Conservation (phyloP, 2,329 filamentous ascomycete genomes). For the Exserohilum turcica region DNA sequence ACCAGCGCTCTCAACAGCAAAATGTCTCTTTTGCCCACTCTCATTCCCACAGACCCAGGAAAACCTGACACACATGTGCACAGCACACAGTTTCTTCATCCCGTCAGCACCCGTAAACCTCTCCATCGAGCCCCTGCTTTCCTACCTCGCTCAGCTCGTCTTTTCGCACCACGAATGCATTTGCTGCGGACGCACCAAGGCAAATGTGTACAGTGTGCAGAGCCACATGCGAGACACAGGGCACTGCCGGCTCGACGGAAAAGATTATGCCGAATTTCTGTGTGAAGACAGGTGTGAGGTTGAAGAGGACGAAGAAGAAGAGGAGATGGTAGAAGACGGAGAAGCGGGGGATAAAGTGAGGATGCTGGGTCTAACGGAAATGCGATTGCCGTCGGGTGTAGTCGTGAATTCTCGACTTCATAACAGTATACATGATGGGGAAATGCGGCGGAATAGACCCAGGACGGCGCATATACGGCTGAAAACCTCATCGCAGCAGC, state of each 20-base stretch:
- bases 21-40: constrained; percentile 8
- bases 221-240: constrained; percentile 9
- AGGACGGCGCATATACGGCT: background rate
- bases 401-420: background rate
- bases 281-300: background rate
- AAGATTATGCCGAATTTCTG: background rate
- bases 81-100: background rate
- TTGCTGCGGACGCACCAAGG: background rate
- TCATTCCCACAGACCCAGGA: background rate
- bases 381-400: background rate
- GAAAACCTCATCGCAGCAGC: background rate
- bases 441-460: background rate
- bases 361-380: background rate
- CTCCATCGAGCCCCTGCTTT: background rate
- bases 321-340: background rate
- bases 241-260: constrained; percentile 1
- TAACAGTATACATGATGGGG: background rate
- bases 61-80: constrained; percentile 8
- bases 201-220: constrained; percentile 2
- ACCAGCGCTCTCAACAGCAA: background rate
- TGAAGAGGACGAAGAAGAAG: background rate
- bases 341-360: background rate
- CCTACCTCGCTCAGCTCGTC: background rate
- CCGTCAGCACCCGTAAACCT: background rate
- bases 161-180: constrained; percentile 4